Conservation (phyloP, 305 asterid species). For the Striga hermonthica region DNA sequence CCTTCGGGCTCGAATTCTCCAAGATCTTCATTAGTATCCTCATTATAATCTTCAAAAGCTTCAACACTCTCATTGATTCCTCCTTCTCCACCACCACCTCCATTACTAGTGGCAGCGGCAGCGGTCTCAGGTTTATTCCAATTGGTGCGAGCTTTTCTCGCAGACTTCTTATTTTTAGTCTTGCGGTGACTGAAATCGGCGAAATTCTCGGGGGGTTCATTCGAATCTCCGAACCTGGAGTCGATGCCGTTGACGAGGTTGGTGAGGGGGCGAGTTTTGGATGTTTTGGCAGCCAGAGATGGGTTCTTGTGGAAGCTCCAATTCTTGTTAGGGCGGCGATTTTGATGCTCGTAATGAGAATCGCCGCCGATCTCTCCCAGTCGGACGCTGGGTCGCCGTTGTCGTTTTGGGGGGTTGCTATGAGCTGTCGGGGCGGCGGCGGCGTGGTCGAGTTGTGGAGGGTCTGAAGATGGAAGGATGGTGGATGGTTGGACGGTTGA, state of each 20-base stretch:
- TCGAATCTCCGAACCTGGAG: constrained; percentile 42
- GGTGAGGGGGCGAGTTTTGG: constrained; percentile 86
- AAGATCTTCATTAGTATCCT: constrained; percentile 47
- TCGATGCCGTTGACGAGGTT: constrained; percentile 68
- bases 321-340: constrained; percentile 58
- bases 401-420: constrained; percentile 74
- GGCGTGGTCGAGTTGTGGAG: constrained; percentile 42
- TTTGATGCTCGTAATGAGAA: constrained; percentile 58
- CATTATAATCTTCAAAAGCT: constrained; percentile 42
- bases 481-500: constrained; percentile 38
- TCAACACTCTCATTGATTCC: constrained; percentile 39
- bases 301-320: constrained; percentile 91
- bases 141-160: constrained; percentile 72
- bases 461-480: constrained; percentile 40
- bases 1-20: constrained; percentile 56
- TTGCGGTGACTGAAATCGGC: constrained; percentile 46
- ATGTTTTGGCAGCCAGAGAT: constrained; percentile 66
- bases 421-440: constrained; percentile 34
- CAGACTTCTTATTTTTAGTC: constrained; percentile 66
- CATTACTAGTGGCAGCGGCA: constrained; percentile 35
- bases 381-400: constrained; percentile 96
- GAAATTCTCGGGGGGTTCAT: constrained; percentile 40
- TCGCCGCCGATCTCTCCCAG: constrained; percentile 96
- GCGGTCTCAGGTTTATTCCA: constrained; percentile 65
- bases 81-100: constrained; percentile 38